Conservation (phyloP, 2,329 filamentous ascomycete genomes). For the Aspergillus sp. region DNA sequence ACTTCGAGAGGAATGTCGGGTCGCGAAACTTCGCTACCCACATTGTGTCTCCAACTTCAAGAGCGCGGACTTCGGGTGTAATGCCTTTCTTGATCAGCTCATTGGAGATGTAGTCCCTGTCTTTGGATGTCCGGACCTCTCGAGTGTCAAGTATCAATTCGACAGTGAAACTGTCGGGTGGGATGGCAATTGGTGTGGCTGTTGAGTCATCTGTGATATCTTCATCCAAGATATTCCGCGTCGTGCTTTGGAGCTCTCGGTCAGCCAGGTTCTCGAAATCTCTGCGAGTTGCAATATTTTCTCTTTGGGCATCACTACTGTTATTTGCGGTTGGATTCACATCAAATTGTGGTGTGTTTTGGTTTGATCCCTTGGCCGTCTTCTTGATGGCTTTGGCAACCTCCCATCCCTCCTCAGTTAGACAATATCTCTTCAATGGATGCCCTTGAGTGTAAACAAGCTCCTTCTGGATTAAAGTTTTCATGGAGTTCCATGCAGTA, state of each 20-base stretch:
- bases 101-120: slow-evolving; percentile 74
- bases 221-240: slow-evolving; percentile 1
- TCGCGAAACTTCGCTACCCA: slow-evolving; percentile 76
- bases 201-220: slow-evolving; percentile 20
- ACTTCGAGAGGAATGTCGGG: slow-evolving; percentile 52
- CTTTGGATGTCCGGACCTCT: slow-evolving; percentile 69
- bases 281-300: neutral
- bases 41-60: slow-evolving; percentile 73
- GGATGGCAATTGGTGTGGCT: slow-evolving; percentile 61
- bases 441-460: slow-evolving; percentile 70
- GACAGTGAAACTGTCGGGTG: slow-evolving; percentile 67
- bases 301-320: neutral
- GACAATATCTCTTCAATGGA: slow-evolving; percentile 64
- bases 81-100: slow-evolving; percentile 68
- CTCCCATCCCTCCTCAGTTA: slow-evolving; percentile 79
- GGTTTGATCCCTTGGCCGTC: slow-evolving; percentile 35
- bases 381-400: slow-evolving; percentile 65
- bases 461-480: slow-evolving; percentile 70
- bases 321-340: neutral
- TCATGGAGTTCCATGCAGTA: slow-evolving; percentile 82
- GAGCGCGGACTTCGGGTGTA: slow-evolving; percentile 63
- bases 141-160: slow-evolving; percentile 72
- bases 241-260: neutral
- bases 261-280: neutral
- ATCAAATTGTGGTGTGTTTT: slow-evolving; percentile 18